Percentiles rank a stretch among this genome's conserved stretches.
Evolutionary conservation across 1,284 basidiomycete species (phyloP).

Genomic region (Sporisorium scitamineum): DNA sequence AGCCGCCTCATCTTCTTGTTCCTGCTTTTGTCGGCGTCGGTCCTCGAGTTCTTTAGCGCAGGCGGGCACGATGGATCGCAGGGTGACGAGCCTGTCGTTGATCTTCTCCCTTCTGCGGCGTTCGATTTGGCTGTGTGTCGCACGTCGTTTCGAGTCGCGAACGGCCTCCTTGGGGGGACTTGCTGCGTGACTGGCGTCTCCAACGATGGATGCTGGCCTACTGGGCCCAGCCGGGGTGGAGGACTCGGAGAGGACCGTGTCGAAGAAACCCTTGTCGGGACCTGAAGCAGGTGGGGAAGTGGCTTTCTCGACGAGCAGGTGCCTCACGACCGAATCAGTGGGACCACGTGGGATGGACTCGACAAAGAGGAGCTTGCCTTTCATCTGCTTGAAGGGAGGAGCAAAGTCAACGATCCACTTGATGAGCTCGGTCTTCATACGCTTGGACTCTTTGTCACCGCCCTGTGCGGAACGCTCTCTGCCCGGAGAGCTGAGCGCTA

Average conservation of each 20-base stretch:
- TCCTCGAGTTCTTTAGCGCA: slow-evolving; percentile 61
- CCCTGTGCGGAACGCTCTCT: slow-evolving; percentile 37
- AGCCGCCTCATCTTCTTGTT: slow-evolving; percentile 54
- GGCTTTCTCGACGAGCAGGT: slow-evolving; percentile 38
- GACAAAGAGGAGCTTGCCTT: slow-evolving; percentile 41
- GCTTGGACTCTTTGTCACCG: slow-evolving; percentile 47
- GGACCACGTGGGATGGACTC: slow-evolving; percentile 35
- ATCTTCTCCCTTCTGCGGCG: slow-evolving; percentile 67
- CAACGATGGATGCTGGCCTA: slow-evolving; percentile 2
- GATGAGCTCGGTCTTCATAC: slow-evolving; percentile 44
- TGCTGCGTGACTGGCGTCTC: neutral
- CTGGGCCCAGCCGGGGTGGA: slow-evolving; percentile 16
- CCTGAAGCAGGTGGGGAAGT: slow-evolving; percentile 13
- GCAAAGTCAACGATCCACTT: slow-evolving; percentile 38
- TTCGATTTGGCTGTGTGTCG: slow-evolving; percentile 67
- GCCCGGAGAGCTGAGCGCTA: slow-evolving; percentile 31
- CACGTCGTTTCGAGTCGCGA: slow-evolving; percentile 58
- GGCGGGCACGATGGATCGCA: slow-evolving; percentile 64
- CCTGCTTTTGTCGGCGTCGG: slow-evolving; percentile 44
- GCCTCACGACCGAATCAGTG: slow-evolving; percentile 14
- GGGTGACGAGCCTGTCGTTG: slow-evolving; percentile 66
- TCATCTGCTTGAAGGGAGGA: slow-evolving; percentile 39
- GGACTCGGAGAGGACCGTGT: slow-evolving; percentile 39
- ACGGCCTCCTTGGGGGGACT: slow-evolving; percentile 39
- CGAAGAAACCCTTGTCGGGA: slow-evolving; percentile 50